Percentiles rank a stretch among this genome's conserved stretches.
These are phyloP conservation scores for Aspergillus hancockii DNA, from an alignment of 495 filamentous ascomycete species.

Conservation along the genomic window DNA sequence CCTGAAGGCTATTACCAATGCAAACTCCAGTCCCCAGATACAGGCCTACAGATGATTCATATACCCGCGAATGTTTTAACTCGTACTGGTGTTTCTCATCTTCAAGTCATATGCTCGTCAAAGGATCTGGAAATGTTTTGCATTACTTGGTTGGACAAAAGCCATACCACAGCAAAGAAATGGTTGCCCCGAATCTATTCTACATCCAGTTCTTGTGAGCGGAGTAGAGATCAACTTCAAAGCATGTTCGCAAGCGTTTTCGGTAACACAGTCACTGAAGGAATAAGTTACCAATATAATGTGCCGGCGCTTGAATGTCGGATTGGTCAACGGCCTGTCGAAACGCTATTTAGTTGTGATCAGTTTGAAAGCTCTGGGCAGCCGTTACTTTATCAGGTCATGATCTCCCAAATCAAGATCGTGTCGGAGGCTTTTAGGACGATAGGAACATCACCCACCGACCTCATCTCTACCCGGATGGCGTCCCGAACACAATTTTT, in stretches of 20 bases:
- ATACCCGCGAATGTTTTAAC: constrained; percentile 11
- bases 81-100: constrained; percentile 20
- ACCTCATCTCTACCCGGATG: neutral
- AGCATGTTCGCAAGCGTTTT: constrained; percentile 6
- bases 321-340: neutral
- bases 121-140: constrained; percentile 29
- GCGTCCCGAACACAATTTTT: neutral
- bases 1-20: constrained; percentile 32
- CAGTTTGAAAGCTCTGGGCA: neutral
- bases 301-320: neutral
- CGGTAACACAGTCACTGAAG: neutral
- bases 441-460: neutral
- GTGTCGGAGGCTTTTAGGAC: neutral
- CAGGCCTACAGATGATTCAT: constrained; percentile 21
- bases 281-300: neutral
- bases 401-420: neutral
- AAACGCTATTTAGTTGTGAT: neutral
- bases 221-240: constrained; percentile 13
- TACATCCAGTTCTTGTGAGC: constrained; percentile 8
- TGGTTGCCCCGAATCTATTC: constrained; percentile 35
- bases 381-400: neutral
- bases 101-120: constrained; percentile 31
- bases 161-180: constrained; percentile 11
- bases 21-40: constrained; percentile 15
- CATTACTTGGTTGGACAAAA: constrained; percentile 30